These are phyloP conservation scores for Daldinia loculata DNA, from an alignment of 495 filamentous ascomycete species.

Conservation along the genomic window DNA sequence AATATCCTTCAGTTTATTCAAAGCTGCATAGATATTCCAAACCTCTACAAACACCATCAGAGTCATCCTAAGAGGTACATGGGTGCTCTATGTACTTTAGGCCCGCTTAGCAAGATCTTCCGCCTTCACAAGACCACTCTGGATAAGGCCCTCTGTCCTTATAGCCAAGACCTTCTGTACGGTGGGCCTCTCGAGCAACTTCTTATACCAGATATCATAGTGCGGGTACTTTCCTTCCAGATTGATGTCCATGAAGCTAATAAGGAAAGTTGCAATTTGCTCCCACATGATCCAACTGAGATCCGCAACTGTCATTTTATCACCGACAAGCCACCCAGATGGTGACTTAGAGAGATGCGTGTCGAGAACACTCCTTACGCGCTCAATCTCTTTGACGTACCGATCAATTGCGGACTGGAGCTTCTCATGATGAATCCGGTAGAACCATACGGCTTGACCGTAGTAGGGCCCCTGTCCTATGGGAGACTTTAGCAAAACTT, in stretches of 20 bases:
- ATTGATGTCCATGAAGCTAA: slow-evolving; percentile 14
- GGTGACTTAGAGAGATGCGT: slow-evolving; percentile 53
- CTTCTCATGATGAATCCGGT: slow-evolving; percentile 50
- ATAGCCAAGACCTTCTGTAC: slow-evolving; percentile 31
- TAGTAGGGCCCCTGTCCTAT: slow-evolving; percentile 61
- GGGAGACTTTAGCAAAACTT: background rate
- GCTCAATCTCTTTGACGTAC: slow-evolving; percentile 56
- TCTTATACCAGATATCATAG: slow-evolving; percentile 45
- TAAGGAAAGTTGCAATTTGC: slow-evolving; percentile 25
- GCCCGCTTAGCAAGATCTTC: background rate
- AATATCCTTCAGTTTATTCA: no score
- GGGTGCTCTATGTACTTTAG: background rate
- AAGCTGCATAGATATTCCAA: no score
- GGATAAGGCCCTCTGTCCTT: background rate
- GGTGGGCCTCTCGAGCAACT: slow-evolving; percentile 35
- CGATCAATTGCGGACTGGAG: slow-evolving; percentile 53
- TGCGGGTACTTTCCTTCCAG: slow-evolving; percentile 43
- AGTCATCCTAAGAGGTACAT: no score
- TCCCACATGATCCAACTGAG: slow-evolving; percentile 67
- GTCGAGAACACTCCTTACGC: slow-evolving; percentile 56
- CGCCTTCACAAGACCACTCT: background rate
- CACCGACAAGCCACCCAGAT: slow-evolving; percentile 67
- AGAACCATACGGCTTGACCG: slow-evolving; percentile 55
- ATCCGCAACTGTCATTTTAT: slow-evolving; percentile 66
- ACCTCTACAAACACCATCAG: no score